These are phyloP conservation scores for Solanum raphanifolium DNA, from an alignment of 257 asterid genomes.

Conservation along the genomic window DNA sequence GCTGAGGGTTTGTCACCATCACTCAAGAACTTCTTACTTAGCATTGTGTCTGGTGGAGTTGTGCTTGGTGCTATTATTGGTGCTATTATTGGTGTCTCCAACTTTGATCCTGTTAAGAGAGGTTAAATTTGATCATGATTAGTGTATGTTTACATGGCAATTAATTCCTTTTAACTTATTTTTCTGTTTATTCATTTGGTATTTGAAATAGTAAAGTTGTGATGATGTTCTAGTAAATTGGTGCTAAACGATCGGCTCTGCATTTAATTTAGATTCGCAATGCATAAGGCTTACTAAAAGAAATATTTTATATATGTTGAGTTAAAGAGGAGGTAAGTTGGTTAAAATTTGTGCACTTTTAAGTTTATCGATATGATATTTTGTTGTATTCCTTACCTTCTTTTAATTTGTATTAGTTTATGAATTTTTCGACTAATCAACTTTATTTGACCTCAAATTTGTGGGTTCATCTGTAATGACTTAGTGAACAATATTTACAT, in stretches of 20 bases:
- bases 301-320: neutral
- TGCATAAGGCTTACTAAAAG: neutral
- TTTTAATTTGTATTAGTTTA: no score
- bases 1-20: constrained; percentile 59
- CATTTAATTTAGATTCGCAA: neutral
- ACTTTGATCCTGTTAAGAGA: constrained; percentile 85
- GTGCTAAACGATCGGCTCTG: no score
- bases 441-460: no score
- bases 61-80: constrained; percentile 49
- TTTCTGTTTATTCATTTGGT: neutral
- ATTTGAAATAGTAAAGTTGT: neutral
- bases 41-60: constrained; percentile 72
- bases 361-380: neutral
- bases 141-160: neutral
- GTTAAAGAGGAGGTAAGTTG: constrained; percentile 19
- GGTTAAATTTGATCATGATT: constrained; percentile 20
- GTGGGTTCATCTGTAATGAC: no score
- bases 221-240: neutral
- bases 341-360: constrained; percentile 16
- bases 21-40: constrained; percentile 69
- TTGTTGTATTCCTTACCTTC: neutral
- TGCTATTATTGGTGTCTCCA: constrained; percentile 65
- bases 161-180: neutral
- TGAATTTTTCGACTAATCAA: no score
- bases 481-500: no score